Conservation (phyloP, 768 basidiomycete genomes). For the Filobasidium floriforme region DNA sequence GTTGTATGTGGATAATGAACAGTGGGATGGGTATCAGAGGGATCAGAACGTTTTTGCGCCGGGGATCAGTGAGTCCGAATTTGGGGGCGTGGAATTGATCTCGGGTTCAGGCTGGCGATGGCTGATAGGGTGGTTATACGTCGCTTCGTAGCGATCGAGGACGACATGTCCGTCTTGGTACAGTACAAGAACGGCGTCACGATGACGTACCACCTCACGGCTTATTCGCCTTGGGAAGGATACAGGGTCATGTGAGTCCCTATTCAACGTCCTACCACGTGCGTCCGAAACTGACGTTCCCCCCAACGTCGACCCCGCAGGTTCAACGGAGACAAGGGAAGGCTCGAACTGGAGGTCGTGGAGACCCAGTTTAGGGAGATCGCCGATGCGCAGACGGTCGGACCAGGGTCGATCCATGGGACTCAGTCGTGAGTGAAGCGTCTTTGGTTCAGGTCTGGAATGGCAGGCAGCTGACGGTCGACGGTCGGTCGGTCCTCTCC, state of each 20-base stretch:
- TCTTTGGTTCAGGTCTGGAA: neutral
- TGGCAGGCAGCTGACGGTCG: neutral
- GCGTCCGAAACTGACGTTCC: no score
- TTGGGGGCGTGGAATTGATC: neutral
- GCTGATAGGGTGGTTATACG: neutral
- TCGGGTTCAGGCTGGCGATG: constrained; percentile 35
- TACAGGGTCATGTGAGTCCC: constrained; percentile 9
- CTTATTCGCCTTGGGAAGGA: constrained; percentile 47
- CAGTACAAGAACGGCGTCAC: constrained; percentile 50
- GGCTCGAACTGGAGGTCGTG: constrained; percentile 53
- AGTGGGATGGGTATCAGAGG: constrained; percentile 51
- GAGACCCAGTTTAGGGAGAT: constrained; percentile 44
- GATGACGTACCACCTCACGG: constrained; percentile 54
- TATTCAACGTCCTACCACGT: no score
- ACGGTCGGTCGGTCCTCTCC: constrained; percentile 6
- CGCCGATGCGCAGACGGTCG: constrained; percentile 27
- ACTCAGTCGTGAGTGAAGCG: constrained; percentile 12
- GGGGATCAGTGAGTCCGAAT: constrained; percentile 26
- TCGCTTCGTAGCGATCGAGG: constrained; percentile 47
- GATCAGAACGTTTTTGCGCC: constrained; percentile 50
- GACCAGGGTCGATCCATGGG: constrained; percentile 39
- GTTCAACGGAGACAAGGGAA: constrained; percentile 54
- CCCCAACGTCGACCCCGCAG: no score
- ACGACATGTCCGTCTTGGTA: constrained; percentile 53
- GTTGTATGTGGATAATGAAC: constrained; percentile 51